A percentile compares a stretch with the other conserved stretches of the same genome.
These are phyloP conservation scores for Saturnispora ahearnii DNA, from an alignment of 805 yeast species.

Conservation along the genomic window DNA sequence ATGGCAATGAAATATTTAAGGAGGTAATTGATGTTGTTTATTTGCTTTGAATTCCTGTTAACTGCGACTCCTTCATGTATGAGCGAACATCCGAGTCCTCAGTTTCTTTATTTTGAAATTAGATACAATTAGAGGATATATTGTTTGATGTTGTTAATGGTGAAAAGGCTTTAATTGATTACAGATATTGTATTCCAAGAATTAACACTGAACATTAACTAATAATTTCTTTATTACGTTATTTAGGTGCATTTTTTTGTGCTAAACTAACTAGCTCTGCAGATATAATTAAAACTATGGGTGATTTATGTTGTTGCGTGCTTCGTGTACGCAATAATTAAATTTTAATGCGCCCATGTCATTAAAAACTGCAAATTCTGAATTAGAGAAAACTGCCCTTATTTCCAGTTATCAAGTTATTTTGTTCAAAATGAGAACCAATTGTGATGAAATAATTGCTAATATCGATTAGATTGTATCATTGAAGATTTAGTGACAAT, in stretches of 20 bases:
- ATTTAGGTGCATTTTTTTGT: slow-evolving; percentile 2
- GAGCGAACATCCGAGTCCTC: slow-evolving; percentile 3
- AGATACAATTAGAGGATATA: slow-evolving; percentile 15
- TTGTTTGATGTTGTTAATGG: slow-evolving; percentile 14
- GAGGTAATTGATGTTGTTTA: neutral
- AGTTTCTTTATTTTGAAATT: slow-evolving; percentile 11
- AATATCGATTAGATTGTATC: neutral
- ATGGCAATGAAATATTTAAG: neutral
- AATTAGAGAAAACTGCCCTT: neutral
- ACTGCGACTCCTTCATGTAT: neutral
- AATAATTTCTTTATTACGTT: slow-evolving; percentile 1
- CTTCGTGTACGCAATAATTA: neutral
- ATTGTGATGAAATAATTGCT: neutral
- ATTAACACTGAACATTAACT: slow-evolving; percentile 4
- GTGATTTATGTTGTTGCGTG: neutral
- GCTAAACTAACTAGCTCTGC: neutral
- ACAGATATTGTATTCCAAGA: slow-evolving; percentile 12
- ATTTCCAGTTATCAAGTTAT: slow-evolving; percentile 2
- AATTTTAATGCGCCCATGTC: neutral
- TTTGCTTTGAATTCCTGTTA: neutral
- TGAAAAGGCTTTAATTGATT: slow-evolving; percentile 16
- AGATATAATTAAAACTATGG: slow-evolving; percentile 6
- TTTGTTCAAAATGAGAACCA: slow-evolving; percentile 1
- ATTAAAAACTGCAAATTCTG: neutral
- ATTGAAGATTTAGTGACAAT: neutral